Base-by-base conservation (phyloP, 768 basidiomycete species). In the Rhodosporidiobolus sp. region DNA sequence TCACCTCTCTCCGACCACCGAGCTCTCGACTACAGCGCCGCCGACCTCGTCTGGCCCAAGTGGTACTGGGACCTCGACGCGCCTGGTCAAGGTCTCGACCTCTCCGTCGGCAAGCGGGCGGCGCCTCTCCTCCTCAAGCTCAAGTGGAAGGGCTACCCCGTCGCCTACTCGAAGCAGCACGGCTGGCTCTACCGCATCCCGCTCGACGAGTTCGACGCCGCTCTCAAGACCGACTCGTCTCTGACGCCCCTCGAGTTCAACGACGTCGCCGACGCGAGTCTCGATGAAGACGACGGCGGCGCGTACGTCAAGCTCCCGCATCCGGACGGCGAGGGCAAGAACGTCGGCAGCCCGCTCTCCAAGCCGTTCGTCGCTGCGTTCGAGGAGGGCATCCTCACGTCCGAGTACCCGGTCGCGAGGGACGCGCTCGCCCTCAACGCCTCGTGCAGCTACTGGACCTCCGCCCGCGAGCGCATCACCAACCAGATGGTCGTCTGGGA, bases 401-500 rank as follows among this genome's bases (percentile, higher is more conserved):
- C 92, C 77, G 90, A 90, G 1, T 89, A 88, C 4, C 77, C 80
- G 5, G 89, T 89, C 74, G 92, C 94, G 6, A 86, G 86, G 76
- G 89, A 90, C 69, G 94, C 94, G 3, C 83, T 97, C 63, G 88
- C 93, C 67, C 87, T 98, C 86, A 96, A 92, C 77, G 90, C 91
- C 0, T 88, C 92, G 76, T 97, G 95, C 83, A 91, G 90, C 78
- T 99, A 99, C 81, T 99, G 95, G 96, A 92, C 96, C 80, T 91
- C 90, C 76, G 90, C 92, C 0, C 83, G 94, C 20, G 94, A 98
- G 79, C 87, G 96, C 32, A 90, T 98, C 76, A 79, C 89, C 79
- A 91, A 92, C 76, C 96, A 98, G 83, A 88, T 91, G 86, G 94
- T 95, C 24, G 87, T 95, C 5, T 95, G 91, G 88, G 87, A 92